Evolutionary conservation across 208 protist species (phyloP).

Genomic region (Wallacemonas collosoma): DNA sequence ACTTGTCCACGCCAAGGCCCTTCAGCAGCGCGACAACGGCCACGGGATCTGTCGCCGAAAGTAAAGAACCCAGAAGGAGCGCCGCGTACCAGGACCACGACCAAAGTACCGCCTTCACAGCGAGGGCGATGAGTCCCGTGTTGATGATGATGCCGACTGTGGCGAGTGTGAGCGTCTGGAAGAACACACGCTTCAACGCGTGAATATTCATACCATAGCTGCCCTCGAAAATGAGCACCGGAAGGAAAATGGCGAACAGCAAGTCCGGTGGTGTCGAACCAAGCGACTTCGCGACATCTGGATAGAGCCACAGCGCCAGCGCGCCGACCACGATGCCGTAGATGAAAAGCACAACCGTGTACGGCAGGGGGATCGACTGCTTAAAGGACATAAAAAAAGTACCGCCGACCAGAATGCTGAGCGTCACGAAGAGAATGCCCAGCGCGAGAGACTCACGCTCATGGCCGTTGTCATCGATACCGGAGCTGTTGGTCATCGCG

Average conservation of each 20-base stretch:
- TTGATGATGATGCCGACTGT: conserved; percentile 80
- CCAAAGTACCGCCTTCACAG: conserved; percentile 51
- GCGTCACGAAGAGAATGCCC: conserved; percentile 60
- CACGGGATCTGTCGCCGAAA: conserved; percentile 91
- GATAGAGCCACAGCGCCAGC: conserved; percentile 45
- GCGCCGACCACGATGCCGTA: conserved; percentile 78
- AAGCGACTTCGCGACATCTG: conserved; percentile 52
- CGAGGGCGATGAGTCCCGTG: conserved; percentile 57
- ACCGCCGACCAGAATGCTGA: conserved; percentile 76
- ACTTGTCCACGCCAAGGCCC: conserved; percentile 74
- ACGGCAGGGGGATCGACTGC: conserved; percentile 62
- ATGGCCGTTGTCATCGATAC: not conserved
- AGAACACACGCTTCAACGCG: conserved; percentile 63
- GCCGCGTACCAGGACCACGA: conserved; percentile 72
- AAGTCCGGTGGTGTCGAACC: conserved; percentile 77
- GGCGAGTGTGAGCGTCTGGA: conserved; percentile 72
- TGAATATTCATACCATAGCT: conserved; percentile 85
- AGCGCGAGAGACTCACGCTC: conserved; percentile 38
- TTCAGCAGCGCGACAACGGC: conserved; percentile 88
- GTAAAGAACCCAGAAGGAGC: conserved; percentile 75
- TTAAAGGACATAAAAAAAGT: conserved; percentile 73
- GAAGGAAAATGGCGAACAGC: conserved; percentile 90
- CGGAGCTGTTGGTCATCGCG: not conserved
- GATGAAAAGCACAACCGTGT: conserved; percentile 82
- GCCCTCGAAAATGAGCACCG: conserved; percentile 90